Evolutionary conservation across 306 rosid genomes (phyloP), one percentile per base, ranked within the genome.

Genomic region (Trifolium subterraneum): DNA sequence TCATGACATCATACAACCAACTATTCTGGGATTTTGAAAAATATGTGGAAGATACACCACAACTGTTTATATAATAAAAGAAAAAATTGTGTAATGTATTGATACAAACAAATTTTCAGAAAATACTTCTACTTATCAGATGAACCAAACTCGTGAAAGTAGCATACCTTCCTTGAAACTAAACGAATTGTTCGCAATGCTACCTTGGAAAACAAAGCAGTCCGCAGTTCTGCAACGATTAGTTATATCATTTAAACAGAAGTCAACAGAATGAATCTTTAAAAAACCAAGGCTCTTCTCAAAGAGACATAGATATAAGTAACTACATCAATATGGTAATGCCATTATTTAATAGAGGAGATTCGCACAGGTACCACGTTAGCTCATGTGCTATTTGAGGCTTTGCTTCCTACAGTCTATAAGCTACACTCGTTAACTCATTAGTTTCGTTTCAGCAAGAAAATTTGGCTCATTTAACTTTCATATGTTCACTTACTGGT

Each of bases 161-260:
- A 45, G 64, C 78, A 80, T 90, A 94, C 97, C 97, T 86, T 94
- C 75, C 96, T 83, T 20, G 99, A 94, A 51, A 94, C 93, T 31
- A 93, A 83, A 73, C 99, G 93, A 71, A 94, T 94, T 58, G 99
- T 92, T 60, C 99, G 88, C 75, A 92, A 71, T 33, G 99, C 99
- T 14, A 94, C 99, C 85, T 94, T 94, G 13, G 99, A 92, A 68
- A 94, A 94, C 61, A 94, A 88, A 69, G 97, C 95, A 70, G 93
- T 92, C 79, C 97, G 90, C 73, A 94, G 83, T 79, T 94, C 99
- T 94, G 87, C 85, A 84, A 82, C 44, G 78, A 71, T 22, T 64
- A 81, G 68, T 83, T 72, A 45, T 22, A 74, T 52, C 70, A 33
- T 27, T 36, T 47, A 44, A 72, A 47, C 38, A 59, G 71, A 55